A percentile compares a stretch with the other conserved stretches of the same genome.
phyloP scores from a whole-genome alignment of 2,329 filamentous ascomycete genomes.

The Calcarisporium arbuscula region DNA sequence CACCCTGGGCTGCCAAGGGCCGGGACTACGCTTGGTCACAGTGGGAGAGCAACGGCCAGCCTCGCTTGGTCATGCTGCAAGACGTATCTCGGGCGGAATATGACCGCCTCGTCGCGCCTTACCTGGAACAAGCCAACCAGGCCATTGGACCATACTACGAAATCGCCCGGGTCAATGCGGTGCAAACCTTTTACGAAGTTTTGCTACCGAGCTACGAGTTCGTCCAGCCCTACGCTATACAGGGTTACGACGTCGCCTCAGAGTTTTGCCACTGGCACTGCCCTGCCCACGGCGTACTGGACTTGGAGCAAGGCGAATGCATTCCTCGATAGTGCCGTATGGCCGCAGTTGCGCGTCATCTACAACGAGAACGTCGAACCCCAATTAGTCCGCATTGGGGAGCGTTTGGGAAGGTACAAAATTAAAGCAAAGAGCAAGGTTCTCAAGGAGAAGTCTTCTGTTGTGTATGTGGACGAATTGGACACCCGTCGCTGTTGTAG shows the following conservation, averaged over 20 bases:
- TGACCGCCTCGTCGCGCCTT: conserved; percentile 62
- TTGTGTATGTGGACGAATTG: too few relatives aligned
- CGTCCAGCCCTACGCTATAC: conserved; percentile 66
- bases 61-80: conserved; percentile 63
- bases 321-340: conserved; percentile 71
- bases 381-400: conserved; percentile 84
- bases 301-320: conserved; percentile 61
- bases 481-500: neutral
- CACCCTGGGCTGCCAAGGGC: conserved; percentile 63
- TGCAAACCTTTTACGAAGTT: conserved; percentile 64
- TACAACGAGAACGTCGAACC: conserved; percentile 94
- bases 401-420: conserved; percentile 74
- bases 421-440: conserved; percentile 22
- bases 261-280: conserved; percentile 62
- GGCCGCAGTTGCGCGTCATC: conserved; percentile 72
- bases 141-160: conserved; percentile 67
- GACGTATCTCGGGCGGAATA: conserved; percentile 59
- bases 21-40: conserved; percentile 61
- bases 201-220: conserved; percentile 69
- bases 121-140: conserved; percentile 57
- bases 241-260: conserved; percentile 61
- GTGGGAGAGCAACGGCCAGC: conserved; percentile 74
- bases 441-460: conserved; percentile 17
- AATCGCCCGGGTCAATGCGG: conserved; percentile 53
- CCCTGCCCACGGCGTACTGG: conserved; percentile 66